Conservation (phyloP, 352 stramenopile species). For the Thalassiosira gravida region DNA sequence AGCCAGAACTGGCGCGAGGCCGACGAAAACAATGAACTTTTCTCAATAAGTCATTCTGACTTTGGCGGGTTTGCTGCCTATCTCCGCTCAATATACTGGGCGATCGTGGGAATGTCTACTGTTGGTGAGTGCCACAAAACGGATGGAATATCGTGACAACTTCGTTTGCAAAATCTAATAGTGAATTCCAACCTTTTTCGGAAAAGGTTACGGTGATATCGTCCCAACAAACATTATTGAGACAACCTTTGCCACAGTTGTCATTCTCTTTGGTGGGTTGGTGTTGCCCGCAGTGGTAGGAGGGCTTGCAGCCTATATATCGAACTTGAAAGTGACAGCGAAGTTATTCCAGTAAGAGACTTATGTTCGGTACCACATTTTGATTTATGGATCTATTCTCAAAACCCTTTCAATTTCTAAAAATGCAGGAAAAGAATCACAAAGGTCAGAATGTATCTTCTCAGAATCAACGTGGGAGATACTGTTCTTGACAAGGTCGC, state of each 20-base stretch:
- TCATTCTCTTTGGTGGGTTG: slow-evolving; percentile 71
- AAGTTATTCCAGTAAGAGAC: slow-evolving; percentile 38
- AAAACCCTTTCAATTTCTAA: too few species aligned
- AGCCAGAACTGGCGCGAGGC: slow-evolving; percentile 52
- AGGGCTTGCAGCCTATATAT: slow-evolving; percentile 68
- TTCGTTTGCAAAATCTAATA: not conserved
- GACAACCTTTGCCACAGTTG: slow-evolving; percentile 57
- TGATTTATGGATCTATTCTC: too few species aligned
- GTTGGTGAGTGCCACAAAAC: slow-evolving; percentile 24
- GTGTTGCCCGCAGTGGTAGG: slow-evolving; percentile 69
- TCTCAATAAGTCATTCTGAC: slow-evolving; percentile 60
- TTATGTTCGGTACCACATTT: too few species aligned
- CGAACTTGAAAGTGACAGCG: slow-evolving; percentile 54
- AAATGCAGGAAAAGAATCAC: slow-evolving; percentile 22
- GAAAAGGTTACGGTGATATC: slow-evolving; percentile 67
- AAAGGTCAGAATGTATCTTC: slow-evolving; percentile 56
- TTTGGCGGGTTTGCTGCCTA: slow-evolving; percentile 59
- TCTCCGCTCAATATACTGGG: slow-evolving; percentile 69
- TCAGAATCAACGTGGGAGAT: slow-evolving; percentile 31
- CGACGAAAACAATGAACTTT: slow-evolving; percentile 46
- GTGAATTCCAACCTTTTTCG: not conserved
- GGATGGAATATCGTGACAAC: not conserved
- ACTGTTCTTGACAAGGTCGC: slow-evolving; percentile 62
- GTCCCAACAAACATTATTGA: slow-evolving; percentile 66
- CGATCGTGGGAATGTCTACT: slow-evolving; percentile 70